Base-by-base conservation (phyloP, 1,139 yeast genomes). In the Yamadazyma taylorii region DNA sequence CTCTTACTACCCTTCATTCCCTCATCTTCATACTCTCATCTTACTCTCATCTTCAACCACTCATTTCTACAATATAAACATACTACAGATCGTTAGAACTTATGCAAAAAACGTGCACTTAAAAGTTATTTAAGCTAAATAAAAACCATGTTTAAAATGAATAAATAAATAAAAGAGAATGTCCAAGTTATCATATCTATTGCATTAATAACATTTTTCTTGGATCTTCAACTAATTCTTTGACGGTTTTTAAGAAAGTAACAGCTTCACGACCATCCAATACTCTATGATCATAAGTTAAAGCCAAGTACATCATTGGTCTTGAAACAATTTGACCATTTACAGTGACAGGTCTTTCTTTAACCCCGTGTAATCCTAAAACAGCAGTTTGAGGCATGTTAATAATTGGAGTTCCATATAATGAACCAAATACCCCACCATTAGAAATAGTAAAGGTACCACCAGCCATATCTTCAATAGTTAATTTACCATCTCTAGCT, bases 261-360 rank as follows among this genome's bases (percentile, higher is more conserved):
- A 94, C 98, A 37, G 97, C 97, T 74, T 92, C 99, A 72, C 98
- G 86, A 55, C 99, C 99, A 63, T 92, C 99, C 61, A 94, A 78
- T 60, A 92, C 84, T 77, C 98, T 85, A 75, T 92, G 99, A 64
- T 92, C 99, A 65, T 92, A 92, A 43, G 98, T 92, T 67, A 92
- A 82, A 40, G 99, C 99, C 61, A 94, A 73, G 79, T 92, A 94
- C 98, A 94, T 94, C 98, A 92, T 92, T 65, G 99, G 99, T 75
- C 97, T 86, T 30, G 94, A 79, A 52, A 87, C 98, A 53, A 92
- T 79, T 75, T 92, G 92, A 39, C 98, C 98, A 52, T 92, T 84
- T 44, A 92, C 90, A 44, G 94, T 94, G 42, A 92, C 96, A 37
- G 98, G 95, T 75, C 98, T 89, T 67, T 92, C 92, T 75, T 92